Evolutionary conservation across 805 yeast genomes (phyloP), one percentile per base, ranked within the genome.

Genomic region (Hanseniaspora nectarophila): DNA sequence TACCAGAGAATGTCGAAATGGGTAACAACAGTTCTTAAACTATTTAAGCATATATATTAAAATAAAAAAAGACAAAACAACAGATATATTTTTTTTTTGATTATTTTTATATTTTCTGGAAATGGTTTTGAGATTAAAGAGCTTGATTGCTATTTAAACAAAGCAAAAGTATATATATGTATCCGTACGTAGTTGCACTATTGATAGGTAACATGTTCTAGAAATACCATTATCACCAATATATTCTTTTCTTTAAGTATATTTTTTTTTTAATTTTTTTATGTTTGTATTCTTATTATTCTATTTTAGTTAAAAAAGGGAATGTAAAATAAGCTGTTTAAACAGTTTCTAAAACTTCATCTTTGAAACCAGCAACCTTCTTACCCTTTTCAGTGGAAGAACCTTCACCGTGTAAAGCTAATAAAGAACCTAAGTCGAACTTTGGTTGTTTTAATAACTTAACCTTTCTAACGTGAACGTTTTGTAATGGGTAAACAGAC

Each of bases 391-490:
- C 95, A 73, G 89, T 95, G 71, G 82, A 77, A 32, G 51, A 49
- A 63, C 82, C 76, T 80, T 90, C 97, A 76, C 97, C 97, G 81
- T 90, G 97, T 70, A 90, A 85, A 69, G 97, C 82, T 73, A 90
- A 77, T 71, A 90, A 82, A 70, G 94, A 76, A 75, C 96, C 96
- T 70, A 90, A 82, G 74, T 90, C 97, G 81, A 89, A 87, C 80
- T 89, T 90, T 73, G 97, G 97, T 77, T 84, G 95, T 79, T 90
- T 90, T 76, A 90, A 86, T 73, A 90, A 81, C 82, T 90, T 90
- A 68, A 90, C 97, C 80, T 90, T 90, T 82, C 97, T 89, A 75
- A 90, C 85, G 83, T 88, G 94, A 70, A 89, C 95, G 79, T 90
- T 88, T 80, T 90, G 97, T 73, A 90, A 82, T 70, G 97, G 97